A percentile compares a stretch with the other conserved stretches of the same genome.
phyloP scores from a whole-genome alignment of 352 stramenopile species.

The Globisporangium ultimum region DNA sequence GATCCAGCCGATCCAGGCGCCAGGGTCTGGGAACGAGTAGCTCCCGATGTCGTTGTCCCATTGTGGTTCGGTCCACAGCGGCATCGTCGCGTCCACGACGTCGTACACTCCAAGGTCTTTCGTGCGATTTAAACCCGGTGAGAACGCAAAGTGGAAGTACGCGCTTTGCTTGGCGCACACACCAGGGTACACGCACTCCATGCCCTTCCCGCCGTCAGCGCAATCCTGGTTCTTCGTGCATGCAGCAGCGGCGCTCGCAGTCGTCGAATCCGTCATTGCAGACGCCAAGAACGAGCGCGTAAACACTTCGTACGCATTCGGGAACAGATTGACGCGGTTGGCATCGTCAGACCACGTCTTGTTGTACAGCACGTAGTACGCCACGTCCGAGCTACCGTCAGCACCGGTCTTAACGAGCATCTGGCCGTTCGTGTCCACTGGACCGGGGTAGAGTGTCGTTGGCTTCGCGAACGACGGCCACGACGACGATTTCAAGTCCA shows the following conservation, averaged over 20 bases:
- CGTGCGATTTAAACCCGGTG: constrained; percentile 58
- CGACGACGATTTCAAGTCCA: constrained; percentile 35
- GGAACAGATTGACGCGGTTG: constrained; percentile 62
- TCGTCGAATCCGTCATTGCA: constrained; percentile 41
- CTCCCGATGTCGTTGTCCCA: constrained; percentile 66
- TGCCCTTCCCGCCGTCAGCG: constrained; percentile 33
- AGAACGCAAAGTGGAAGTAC: constrained; percentile 80
- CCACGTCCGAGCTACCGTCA: constrained; percentile 15
- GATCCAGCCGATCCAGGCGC: constrained; percentile 70
- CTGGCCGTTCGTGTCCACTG: constrained; percentile 41
- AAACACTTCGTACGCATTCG: constrained; percentile 82
- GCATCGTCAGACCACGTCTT: constrained; percentile 49
- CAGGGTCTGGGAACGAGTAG: constrained; percentile 81
- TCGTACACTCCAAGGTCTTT: constrained; percentile 43
- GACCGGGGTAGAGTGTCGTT: constrained; percentile 53
- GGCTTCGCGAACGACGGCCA: constrained; percentile 54
- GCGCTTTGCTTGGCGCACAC: constrained; percentile 52
- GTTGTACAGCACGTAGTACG: constrained; percentile 47
- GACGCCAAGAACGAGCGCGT: constrained; percentile 68
- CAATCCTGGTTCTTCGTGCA: constrained; percentile 64
- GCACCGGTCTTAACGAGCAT: constrained; percentile 38
- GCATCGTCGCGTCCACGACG: constrained; percentile 58
- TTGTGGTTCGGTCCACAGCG: constrained; percentile 74
- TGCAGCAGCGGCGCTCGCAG: constrained; percentile 21
- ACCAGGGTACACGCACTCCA: constrained; percentile 79